Percentiles rank a stretch among this genome's conserved stretches.
These are phyloP conservation scores for Russula olivacea DNA, from an alignment of 768 basidiomycete species.

Conservation along the genomic window DNA sequence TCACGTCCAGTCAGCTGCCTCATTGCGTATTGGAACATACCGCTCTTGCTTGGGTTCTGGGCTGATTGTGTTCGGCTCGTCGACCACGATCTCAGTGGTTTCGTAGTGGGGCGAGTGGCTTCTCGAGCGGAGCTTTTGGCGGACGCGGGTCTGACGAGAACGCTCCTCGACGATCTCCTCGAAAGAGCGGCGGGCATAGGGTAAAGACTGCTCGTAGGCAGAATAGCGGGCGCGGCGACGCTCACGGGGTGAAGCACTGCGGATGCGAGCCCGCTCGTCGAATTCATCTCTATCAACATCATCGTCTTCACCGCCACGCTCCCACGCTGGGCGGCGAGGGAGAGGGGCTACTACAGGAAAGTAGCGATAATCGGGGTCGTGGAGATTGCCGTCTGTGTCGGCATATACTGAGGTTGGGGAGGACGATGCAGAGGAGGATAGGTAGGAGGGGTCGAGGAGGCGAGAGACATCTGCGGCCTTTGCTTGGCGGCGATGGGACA, in stretches of 20 bases:
- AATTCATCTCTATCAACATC: constrained; percentile 20
- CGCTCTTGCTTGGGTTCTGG: constrained; percentile 12
- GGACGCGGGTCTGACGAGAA: constrained; percentile 5
- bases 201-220: constrained; percentile 15
- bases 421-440: constrained; percentile 33
- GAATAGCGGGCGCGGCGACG: constrained; percentile 23
- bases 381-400: constrained; percentile 55
- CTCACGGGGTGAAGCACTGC: constrained; percentile 19
- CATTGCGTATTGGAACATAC: constrained; percentile 10
- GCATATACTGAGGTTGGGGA: constrained; percentile 43
- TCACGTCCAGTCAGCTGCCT: constrained; percentile 25
- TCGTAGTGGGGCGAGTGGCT: constrained; percentile 18
- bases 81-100: constrained; percentile 1
- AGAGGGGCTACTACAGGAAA: constrained; percentile 42
- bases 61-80: neutral
- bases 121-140: constrained; percentile 19
- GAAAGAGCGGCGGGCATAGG: constrained; percentile 21
- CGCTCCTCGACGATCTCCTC: constrained; percentile 16
- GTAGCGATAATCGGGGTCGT: constrained; percentile 63
- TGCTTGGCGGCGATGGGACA: constrained; percentile 18
- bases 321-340: constrained; percentile 34
- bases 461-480: constrained; percentile 49
- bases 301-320: constrained; percentile 30
- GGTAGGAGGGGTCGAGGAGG: constrained; percentile 59
- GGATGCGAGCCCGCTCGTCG: constrained; percentile 18